Evolutionary conservation across 768 basidiomycete species (phyloP).

Genomic region (Kwoniella shandongensis): DNA sequence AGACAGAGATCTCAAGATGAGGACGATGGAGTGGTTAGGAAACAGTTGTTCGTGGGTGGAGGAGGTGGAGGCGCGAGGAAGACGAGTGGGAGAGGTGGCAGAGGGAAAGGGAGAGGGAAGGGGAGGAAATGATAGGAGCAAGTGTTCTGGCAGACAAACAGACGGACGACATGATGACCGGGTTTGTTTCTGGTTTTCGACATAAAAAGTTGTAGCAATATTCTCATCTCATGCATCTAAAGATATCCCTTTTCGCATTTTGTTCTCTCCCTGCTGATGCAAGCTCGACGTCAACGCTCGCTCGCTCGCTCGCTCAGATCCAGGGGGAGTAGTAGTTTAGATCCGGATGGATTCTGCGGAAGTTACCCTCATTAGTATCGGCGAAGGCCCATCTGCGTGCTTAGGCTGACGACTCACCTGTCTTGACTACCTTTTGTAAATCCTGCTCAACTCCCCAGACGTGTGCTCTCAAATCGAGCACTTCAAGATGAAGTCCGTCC

Average conservation of each 20-base stretch:
- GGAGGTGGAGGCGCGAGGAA: conserved; percentile 4
- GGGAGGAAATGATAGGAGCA: conserved; percentile 15
- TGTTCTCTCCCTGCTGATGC: too few species aligned
- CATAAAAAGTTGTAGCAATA: too few species aligned
- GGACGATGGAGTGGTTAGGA: conserved; percentile 26
- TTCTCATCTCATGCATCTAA: too few species aligned
- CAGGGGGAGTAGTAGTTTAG: background rate
- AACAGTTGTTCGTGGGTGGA: conserved; percentile 23
- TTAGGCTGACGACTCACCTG: conserved; percentile 26
- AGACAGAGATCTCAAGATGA: conserved; percentile 6
- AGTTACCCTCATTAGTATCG: too few species aligned
- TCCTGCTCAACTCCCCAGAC: conserved; percentile 55
- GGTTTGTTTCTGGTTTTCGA: too few species aligned
- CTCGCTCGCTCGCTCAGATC: too few species aligned
- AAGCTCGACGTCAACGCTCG: too few species aligned
- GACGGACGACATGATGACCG: too few species aligned
- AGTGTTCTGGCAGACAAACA: too few species aligned
- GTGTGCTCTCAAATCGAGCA: conserved; percentile 52
- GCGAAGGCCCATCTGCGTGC: too few species aligned
- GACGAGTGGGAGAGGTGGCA: conserved; percentile 5
- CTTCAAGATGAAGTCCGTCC: conserved; percentile 53
- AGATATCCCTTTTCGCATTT: too few species aligned
- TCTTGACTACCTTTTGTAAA: conserved; percentile 42
- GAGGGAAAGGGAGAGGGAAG: conserved; percentile 15
- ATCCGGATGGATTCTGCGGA: conserved; percentile 20